phyloP scores from a whole-genome alignment of 495 filamentous ascomycete genomes.

The Chaetomium fimeti region DNA sequence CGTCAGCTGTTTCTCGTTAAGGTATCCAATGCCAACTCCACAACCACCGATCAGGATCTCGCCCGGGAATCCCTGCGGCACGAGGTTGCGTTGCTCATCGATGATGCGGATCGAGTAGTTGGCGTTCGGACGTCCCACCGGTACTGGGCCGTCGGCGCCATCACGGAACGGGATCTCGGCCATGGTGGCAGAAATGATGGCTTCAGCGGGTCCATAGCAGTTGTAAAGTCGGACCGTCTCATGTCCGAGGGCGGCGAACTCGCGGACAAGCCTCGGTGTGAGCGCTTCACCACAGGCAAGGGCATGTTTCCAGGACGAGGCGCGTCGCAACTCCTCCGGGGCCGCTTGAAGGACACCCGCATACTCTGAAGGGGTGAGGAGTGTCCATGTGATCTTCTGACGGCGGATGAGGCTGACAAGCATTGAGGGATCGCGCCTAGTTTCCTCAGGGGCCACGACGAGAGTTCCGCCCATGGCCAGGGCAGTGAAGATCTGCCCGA shows the following conservation, averaged over 20 bases:
- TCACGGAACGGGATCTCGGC: slow-evolving; percentile 4
- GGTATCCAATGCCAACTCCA: slow-evolving; percentile 39
- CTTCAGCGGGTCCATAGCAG: neutral
- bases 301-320: slow-evolving; percentile 30
- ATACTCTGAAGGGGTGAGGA: slow-evolving; percentile 32
- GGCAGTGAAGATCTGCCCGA: slow-evolving; percentile 32
- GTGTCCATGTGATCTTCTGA: slow-evolving; percentile 32
- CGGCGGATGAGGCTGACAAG: slow-evolving; percentile 27
- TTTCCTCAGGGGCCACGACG: slow-evolving; percentile 20
- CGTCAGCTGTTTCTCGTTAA: slow-evolving; percentile 9
- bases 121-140: slow-evolving; percentile 21
- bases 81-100: slow-evolving; percentile 40
- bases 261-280: neutral
- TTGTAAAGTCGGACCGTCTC: neutral
- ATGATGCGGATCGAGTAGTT: slow-evolving; percentile 48
- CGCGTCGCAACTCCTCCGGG: slow-evolving; percentile 16
- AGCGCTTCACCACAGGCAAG: slow-evolving; percentile 31
- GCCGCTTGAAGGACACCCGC: slow-evolving; percentile 19
- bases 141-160: neutral
- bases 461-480: slow-evolving; percentile 32
- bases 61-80: slow-evolving; percentile 39
- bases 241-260: neutral
- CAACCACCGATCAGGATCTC: slow-evolving; percentile 44
- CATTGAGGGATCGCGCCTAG: slow-evolving; percentile 28
- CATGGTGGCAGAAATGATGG: neutral